phyloP scores from a whole-genome alignment of 305 asterid genomes.

The Galium porrigens region DNA sequence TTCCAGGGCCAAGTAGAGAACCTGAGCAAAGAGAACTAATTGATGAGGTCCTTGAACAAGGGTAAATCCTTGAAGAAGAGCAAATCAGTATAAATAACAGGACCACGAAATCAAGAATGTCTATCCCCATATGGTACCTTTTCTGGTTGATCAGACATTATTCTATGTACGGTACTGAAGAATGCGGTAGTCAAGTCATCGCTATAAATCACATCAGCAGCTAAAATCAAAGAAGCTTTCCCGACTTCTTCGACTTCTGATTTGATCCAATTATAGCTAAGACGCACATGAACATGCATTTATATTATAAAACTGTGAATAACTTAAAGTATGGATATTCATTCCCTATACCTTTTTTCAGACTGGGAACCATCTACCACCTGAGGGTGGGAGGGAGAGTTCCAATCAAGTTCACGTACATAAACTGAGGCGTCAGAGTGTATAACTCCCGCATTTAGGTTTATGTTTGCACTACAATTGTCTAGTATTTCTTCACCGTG shows the following conservation, averaged over 20 bases:
- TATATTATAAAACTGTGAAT: not conserved
- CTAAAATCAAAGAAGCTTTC: conserved; percentile 61
- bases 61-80: not conserved
- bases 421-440: conserved; percentile 32
- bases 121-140: conserved; percentile 34
- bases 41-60: not conserved
- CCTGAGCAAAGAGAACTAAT: conserved; percentile 27
- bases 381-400: conserved; percentile 47
- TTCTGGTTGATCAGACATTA: conserved; percentile 45
- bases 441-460: conserved; percentile 40
- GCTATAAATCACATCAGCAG: conserved; percentile 83
- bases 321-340: not conserved
- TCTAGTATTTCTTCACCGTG: conserved; percentile 53
- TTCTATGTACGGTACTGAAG: conserved; percentile 36
- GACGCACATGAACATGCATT: conserved; percentile 6
- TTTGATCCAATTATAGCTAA: conserved; percentile 55
- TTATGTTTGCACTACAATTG: conserved; percentile 54
- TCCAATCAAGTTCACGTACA: conserved; percentile 95
- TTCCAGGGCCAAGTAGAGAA: conserved; percentile 71
- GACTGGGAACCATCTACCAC: conserved; percentile 23
- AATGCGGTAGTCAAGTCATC: conserved; percentile 72
- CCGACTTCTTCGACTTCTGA: conserved; percentile 53
- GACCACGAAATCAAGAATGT: not conserved
- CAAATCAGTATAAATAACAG: not conserved
- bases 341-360: conserved; percentile 24